A percentile compares a stretch with the other conserved stretches of the same genome.
Evolutionary conservation across 306 rosid genomes (phyloP).

Genomic region (Echinosophora koreensis): DNA sequence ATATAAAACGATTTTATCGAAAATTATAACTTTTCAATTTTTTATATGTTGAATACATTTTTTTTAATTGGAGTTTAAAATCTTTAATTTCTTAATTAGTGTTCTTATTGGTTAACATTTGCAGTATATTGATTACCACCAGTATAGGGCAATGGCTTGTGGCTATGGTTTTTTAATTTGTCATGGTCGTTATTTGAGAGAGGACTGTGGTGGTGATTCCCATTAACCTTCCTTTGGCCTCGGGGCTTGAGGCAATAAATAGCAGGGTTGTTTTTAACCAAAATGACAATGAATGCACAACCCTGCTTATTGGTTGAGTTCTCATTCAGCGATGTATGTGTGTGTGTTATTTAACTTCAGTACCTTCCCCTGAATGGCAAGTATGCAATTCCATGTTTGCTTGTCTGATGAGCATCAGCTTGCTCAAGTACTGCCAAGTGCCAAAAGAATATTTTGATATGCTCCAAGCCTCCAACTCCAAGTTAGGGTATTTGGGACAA

Average conservation of each 20-base stretch:
- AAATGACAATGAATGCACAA: constrained; percentile 38
- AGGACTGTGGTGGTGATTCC: constrained; percentile 19
- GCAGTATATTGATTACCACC: background rate
- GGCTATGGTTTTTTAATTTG: constrained; percentile 24
- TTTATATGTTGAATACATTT: no score
- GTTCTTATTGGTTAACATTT: no score
- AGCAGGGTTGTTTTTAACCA: constrained; percentile 46
- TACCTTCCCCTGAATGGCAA: constrained; percentile 22
- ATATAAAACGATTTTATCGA: no score
- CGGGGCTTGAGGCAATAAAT: constrained; percentile 41
- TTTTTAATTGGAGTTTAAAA: no score
- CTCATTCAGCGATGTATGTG: background rate
- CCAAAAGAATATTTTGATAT: constrained; percentile 28
- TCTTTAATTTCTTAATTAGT: no score
- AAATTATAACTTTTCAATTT: no score
- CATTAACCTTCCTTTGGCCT: constrained; percentile 16
- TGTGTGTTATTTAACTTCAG: background rate
- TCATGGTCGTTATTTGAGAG: constrained; percentile 9
- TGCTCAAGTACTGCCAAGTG: constrained; percentile 7
- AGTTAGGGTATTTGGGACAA: constrained; percentile 37
- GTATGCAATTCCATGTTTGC: constrained; percentile 20
- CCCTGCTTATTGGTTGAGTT: constrained; percentile 4
- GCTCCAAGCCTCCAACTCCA: background rate
- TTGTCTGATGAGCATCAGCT: background rate
- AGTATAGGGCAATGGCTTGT: constrained; percentile 1